Conservation (phyloP, 1,284 basidiomycete genomes). For the Austroboletus niveus region DNA sequence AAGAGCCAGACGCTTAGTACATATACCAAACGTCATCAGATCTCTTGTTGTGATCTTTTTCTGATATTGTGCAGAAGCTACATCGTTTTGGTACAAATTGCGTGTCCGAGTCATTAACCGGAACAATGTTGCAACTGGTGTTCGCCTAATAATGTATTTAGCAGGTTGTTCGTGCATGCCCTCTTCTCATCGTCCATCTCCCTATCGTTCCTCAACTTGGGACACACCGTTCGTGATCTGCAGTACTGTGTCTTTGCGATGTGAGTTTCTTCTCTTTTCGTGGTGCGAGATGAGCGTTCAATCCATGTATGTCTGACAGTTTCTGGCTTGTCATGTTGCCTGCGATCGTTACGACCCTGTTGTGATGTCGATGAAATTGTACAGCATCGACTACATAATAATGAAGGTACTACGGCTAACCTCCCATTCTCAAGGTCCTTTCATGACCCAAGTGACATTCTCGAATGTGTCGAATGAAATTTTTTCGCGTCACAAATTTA, state of each 20-base stretch:
- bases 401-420: too few relatives aligned
- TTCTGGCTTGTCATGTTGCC: slow-evolving; percentile 74
- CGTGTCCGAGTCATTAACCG: slow-evolving; percentile 63
- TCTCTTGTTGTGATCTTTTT: not conserved
- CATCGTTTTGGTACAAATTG: slow-evolving; percentile 78
- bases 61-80: slow-evolving; percentile 54
- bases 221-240: slow-evolving; percentile 64
- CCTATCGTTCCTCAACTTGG: slow-evolving; percentile 81
- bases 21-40: slow-evolving; percentile 38
- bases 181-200: slow-evolving; percentile 80
- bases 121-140: slow-evolving; percentile 82
- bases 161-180: slow-evolving; percentile 74
- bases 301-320: slow-evolving; percentile 31
- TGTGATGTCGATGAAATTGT: too few relatives aligned
- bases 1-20: slow-evolving; percentile 39
- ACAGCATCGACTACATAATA: too few relatives aligned
- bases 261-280: slow-evolving; percentile 37
- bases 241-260: slow-evolving; percentile 85
- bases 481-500: too few relatives aligned
- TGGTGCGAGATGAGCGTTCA: not conserved
- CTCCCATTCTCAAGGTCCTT: too few relatives aligned
- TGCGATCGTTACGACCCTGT: slow-evolving; percentile 63
- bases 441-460: too few relatives aligned
- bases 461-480: too few relatives aligned
- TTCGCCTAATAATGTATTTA: slow-evolving; percentile 81